These are phyloP conservation scores for Gloeophyllum trabeum DNA, from an alignment of 768 basidiomycete genomes.

Conservation along the genomic window DNA sequence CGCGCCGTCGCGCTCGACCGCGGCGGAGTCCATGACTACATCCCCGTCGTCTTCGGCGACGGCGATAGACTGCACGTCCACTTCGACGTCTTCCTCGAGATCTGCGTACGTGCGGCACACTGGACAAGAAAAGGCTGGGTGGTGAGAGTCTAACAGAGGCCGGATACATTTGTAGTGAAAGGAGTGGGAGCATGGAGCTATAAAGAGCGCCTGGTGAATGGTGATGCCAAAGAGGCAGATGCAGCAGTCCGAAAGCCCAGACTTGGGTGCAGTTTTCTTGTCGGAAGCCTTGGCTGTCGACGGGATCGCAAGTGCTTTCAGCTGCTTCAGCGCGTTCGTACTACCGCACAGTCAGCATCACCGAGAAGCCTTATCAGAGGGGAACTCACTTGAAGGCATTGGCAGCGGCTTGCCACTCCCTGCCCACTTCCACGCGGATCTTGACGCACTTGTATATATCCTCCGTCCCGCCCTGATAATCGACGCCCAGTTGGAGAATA, in stretches of 20 bases:
- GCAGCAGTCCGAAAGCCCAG: slow-evolving; percentile 73
- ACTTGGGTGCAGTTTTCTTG: slow-evolving; percentile 17
- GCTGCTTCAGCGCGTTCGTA: slow-evolving; percentile 69
- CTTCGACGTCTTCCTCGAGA: slow-evolving; percentile 90
- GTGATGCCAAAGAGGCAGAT: slow-evolving; percentile 90
- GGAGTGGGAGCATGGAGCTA: slow-evolving; percentile 94
- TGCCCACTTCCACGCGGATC: slow-evolving; percentile 81
- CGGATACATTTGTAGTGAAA: slow-evolving; percentile 97
- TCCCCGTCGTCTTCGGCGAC: slow-evolving; percentile 12
- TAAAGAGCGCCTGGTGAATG: slow-evolving; percentile 92
- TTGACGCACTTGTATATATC: slow-evolving; percentile 97
- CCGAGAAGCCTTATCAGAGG: slow-evolving; percentile 1
- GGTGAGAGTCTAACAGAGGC: slow-evolving; percentile 78
- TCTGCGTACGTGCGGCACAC: slow-evolving; percentile 93
- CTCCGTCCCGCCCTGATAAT: slow-evolving; percentile 95
- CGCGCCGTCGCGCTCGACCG: slow-evolving; percentile 4
- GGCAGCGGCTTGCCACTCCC: slow-evolving; percentile 83
- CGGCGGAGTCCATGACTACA: slow-evolving; percentile 2
- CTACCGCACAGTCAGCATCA: slow-evolving; percentile 22
- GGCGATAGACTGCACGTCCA: slow-evolving; percentile 29
- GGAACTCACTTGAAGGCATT: slow-evolving; percentile 83
- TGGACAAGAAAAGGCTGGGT: slow-evolving; percentile 91
- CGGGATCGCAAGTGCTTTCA: slow-evolving; percentile 52
- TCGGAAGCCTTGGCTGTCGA: slow-evolving; percentile 11
- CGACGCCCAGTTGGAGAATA: slow-evolving; percentile 89